Base-by-base conservation (phyloP, 371 early-diverging fungal species). In the Haplosporangium sp. region DNA sequence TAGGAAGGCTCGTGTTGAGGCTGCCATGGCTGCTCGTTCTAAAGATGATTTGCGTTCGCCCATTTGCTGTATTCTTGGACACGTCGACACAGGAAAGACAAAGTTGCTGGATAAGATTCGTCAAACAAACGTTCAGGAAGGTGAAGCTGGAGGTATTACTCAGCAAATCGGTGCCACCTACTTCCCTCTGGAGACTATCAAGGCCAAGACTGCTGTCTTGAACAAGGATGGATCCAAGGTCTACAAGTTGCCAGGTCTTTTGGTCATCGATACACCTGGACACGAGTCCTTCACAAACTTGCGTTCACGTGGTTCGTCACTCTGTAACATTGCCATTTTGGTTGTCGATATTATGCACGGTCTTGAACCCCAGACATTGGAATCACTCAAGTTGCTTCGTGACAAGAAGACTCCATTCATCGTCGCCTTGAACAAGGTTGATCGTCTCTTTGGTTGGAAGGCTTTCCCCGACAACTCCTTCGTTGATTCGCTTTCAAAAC, bases 151-250 rank as follows among this genome's bases (percentile, higher is more conserved):
- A 79, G 99, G 99, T 86, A 99, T 99, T 84, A 99, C 99, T 39
- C 99, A 99, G 87, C 99, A 99, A 84, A 99, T 99, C 74, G 99
- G 99, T 86, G 99, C 99, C 40, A 99, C 99, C 27, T 99, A 96
- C 88, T 99, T 99, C 94, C 99, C 99, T 27, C 89, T 94, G 63
- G 94, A 96, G 42, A 96, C 97, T 47, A 95, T 99, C 77, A 89
- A 89, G 77, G 88, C 91, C 76, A 99, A 98, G 89, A 98, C 98
- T 19, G 92, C 91, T 1, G 89, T 92, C 34, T 85, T 99, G 70
- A 78, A 83, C 81, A 82, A 78, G 76, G 85, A 79, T 45, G 88
- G 89, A 42, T 84, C 85, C 71, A 81, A 87, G 59, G 87, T 86
- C 50, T 85, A 89, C 84, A 96, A 96, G 82, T 88, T 99, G 37